phyloP scores from a whole-genome alignment of 192 early-diverging fungal species.

The Backusella parvicylindrica region DNA sequence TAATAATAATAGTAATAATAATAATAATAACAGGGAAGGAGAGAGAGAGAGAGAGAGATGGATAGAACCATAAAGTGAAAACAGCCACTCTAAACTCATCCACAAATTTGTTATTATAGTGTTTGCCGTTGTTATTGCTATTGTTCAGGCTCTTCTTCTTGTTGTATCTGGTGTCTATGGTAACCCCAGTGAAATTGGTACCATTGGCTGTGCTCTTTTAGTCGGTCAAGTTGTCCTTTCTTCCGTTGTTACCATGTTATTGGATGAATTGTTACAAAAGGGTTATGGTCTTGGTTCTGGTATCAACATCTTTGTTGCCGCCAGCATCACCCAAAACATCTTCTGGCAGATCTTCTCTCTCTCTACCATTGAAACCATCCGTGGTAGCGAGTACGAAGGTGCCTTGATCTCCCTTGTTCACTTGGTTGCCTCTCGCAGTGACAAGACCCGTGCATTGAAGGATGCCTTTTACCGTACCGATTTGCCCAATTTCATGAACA shows the following conservation, averaged over 20 bases:
- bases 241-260: constrained; percentile 91
- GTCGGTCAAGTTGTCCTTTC: constrained; percentile 96
- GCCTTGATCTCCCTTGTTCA: constrained; percentile 94
- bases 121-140: constrained; percentile 97
- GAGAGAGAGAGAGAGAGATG: neutral
- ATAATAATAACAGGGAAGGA: neutral
- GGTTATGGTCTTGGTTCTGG: constrained; percentile 99
- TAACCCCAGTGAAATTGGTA: constrained; percentile 91
- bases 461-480: constrained; percentile 94
- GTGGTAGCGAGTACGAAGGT: constrained; percentile 98
- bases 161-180: constrained; percentile 98
- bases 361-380: constrained; percentile 93
- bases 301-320: constrained; percentile 98
- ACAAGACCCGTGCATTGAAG: constrained; percentile 95
- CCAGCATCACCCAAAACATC: constrained; percentile 99
- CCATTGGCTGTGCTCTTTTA: constrained; percentile 90
- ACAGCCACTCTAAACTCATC: constrained; percentile 57
- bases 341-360: constrained; percentile 98
- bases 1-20: neutral
- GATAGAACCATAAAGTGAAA: neutral
- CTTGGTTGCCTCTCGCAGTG: constrained; percentile 86
- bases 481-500: constrained; percentile 85
- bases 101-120: constrained; percentile 38
- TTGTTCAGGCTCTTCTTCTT: constrained; percentile 95
- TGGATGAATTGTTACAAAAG: constrained; percentile 99